A percentile compares a stretch with the other conserved stretches of the same genome.
phyloP scores from a whole-genome alignment of 257 asterid species.

The Nicotiana paniculata region DNA sequence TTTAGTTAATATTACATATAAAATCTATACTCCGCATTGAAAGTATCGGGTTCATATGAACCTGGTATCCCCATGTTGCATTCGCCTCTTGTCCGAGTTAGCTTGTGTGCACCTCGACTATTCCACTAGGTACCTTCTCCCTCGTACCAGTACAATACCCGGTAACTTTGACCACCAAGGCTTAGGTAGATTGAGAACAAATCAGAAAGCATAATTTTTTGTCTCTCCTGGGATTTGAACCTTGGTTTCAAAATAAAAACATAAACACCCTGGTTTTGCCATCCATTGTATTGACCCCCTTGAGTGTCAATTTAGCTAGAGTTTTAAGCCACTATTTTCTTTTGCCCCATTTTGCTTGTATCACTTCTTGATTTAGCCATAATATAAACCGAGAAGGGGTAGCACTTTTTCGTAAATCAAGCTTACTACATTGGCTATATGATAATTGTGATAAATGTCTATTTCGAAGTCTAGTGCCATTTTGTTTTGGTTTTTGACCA shows the following conservation, averaged over 20 bases:
- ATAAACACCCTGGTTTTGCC: not conserved
- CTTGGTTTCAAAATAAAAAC: not conserved
- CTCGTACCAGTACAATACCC: not conserved
- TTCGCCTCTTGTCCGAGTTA: not conserved
- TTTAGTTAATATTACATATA: no score
- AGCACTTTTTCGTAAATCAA: not conserved
- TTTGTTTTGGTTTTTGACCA: not conserved
- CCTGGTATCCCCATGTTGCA: no score
- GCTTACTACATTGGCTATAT: not conserved
- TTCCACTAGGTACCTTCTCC: not conserved
- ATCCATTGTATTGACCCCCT: no score
- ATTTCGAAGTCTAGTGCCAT: not conserved
- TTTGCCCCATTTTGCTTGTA: not conserved
- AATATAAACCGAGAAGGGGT: not conserved
- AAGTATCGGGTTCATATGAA: no score
- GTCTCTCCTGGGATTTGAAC: not conserved
- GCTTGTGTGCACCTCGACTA: not conserved
- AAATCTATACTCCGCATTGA: no score
- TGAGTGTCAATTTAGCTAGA: not conserved
- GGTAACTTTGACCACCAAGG: not conserved
- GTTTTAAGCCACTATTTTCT: not conserved
- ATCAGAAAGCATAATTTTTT: not conserved
- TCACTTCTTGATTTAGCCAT: not conserved
- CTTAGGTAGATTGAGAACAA: not conserved
- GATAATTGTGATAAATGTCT: no score